Conservation (phyloP, 108 stramenopile genomes). For the Cyclotella cryptica region DNA sequence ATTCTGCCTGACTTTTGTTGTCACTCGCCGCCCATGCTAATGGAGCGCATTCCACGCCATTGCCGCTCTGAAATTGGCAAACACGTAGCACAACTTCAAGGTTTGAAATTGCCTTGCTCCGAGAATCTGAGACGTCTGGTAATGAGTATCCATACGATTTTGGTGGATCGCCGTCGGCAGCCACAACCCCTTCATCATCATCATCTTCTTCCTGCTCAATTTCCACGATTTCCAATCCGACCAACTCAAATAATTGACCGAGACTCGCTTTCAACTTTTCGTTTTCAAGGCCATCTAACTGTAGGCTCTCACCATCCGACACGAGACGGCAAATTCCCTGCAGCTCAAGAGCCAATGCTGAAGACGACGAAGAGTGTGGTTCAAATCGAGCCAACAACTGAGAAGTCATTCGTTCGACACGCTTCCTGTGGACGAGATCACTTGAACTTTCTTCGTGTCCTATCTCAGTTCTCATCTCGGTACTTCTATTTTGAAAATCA, state of each 20-base stretch:
- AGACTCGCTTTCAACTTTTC: slow-evolving; percentile 61
- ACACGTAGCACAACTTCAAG: slow-evolving; percentile 48
- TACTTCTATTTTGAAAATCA: not conserved
- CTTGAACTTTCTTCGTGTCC: slow-evolving; percentile 20
- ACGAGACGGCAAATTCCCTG: slow-evolving; percentile 66
- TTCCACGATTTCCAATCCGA: slow-evolving; percentile 73
- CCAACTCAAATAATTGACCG: slow-evolving; percentile 62
- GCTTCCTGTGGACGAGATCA: slow-evolving; percentile 38
- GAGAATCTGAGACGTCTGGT: slow-evolving; percentile 43
- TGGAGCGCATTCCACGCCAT: slow-evolving; percentile 38
- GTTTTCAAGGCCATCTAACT: slow-evolving; percentile 79
- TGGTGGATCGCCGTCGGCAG: slow-evolving; percentile 4
- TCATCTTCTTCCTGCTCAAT: slow-evolving; percentile 72
- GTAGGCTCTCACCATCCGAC: slow-evolving; percentile 70
- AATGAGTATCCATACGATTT: slow-evolving; percentile 70
- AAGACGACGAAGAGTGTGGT: slow-evolving; percentile 31
- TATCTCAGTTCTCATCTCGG: not conserved
- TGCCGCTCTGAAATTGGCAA: slow-evolving; percentile 54
- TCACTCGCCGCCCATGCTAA: slow-evolving; percentile 27
- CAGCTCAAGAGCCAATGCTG: slow-evolving; percentile 61
- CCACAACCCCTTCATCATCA: slow-evolving; percentile 28
- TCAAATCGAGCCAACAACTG: slow-evolving; percentile 60
- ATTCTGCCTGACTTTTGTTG: slow-evolving; percentile 17
- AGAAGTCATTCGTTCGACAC: slow-evolving; percentile 57
- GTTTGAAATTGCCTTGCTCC: slow-evolving; percentile 15